Evolutionary conservation across 495 filamentous ascomycete species (phyloP).

Genomic region (Annulohypoxylon nitens): DNA sequence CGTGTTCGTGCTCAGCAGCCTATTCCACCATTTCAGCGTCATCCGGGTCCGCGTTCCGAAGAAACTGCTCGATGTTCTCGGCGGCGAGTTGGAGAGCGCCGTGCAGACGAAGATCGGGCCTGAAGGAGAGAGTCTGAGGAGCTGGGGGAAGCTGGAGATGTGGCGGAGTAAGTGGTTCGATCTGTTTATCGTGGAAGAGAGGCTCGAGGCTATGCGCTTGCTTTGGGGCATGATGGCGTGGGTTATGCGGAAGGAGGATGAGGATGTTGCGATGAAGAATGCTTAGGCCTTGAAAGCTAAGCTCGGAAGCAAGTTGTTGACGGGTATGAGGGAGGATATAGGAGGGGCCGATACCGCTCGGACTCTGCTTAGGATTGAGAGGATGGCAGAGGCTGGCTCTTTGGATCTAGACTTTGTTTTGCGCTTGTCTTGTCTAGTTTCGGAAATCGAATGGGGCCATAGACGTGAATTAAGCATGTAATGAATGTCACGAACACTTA

Average conservation of each 20-base stretch:
- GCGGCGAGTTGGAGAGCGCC: constrained; percentile 50
- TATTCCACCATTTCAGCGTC: constrained; percentile 87
- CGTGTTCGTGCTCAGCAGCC: constrained; percentile 83
- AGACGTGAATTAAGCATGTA: constrained; percentile 33
- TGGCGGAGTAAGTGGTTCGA: constrained; percentile 84
- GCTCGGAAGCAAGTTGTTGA: background rate
- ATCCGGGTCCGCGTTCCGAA: constrained; percentile 79
- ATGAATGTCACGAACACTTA: constrained; percentile 17
- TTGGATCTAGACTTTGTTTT: constrained; percentile 22
- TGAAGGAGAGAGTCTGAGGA: constrained; percentile 33
- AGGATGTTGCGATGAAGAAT: constrained; percentile 55
- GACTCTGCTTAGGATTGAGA: background rate
- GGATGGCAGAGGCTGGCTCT: background rate
- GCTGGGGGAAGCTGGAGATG: constrained; percentile 71
- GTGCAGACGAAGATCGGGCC: background rate
- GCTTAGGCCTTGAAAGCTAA: constrained; percentile 30
- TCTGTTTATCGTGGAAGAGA: constrained; percentile 74
- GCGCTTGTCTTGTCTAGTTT: background rate
- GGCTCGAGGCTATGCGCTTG: constrained; percentile 76
- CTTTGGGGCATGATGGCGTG: constrained; percentile 83
- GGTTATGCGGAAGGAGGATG: constrained; percentile 67
- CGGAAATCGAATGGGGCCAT: background rate
- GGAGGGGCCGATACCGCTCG: background rate
- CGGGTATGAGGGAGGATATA: background rate
- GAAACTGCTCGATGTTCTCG: constrained; percentile 69